These are phyloP conservation scores for Phaeoacremonium minimum DNA, from an alignment of 2,329 filamentous ascomycete species.

Conservation along the genomic window DNA sequence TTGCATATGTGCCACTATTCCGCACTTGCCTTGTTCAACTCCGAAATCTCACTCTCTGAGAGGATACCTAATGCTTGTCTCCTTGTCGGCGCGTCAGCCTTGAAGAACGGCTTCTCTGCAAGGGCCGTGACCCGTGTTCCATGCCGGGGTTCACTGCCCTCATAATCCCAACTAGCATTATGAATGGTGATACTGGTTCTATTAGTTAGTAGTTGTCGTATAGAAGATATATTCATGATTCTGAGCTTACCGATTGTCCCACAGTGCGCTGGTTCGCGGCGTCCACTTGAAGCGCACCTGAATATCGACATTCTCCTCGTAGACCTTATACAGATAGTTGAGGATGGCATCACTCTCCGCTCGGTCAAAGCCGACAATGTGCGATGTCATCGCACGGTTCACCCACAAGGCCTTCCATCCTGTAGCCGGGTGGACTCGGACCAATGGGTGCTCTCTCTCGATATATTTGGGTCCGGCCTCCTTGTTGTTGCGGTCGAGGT, in stretches of 20 bases:
- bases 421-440: conserved; percentile 67
- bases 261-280: conserved; percentile 60
- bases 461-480: conserved; percentile 59
- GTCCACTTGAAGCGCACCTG: conserved; percentile 71
- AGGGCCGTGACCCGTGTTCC: conserved; percentile 68
- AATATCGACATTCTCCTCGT: conserved; percentile 66
- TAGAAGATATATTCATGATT: no score
- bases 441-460: conserved; percentile 65
- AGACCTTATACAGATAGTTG: conserved; percentile 63
- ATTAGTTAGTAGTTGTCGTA: no score
- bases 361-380: conserved; percentile 65
- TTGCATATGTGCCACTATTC: no score
- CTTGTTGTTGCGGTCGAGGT: conserved; percentile 60
- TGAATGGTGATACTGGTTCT: conserved; percentile 70
- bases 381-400: conserved; percentile 64
- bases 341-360: conserved; percentile 66
- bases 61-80: conserved; percentile 63
- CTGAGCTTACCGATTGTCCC: conserved; percentile 67
- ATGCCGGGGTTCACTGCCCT: conserved; percentile 61
- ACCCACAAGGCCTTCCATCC: conserved; percentile 73
- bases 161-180: conserved; percentile 72
- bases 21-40: not conserved
- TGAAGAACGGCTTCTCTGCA: conserved; percentile 68
- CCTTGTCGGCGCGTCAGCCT: conserved; percentile 59
- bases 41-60: conserved; percentile 43